Base-by-base conservation (phyloP, 2,329 filamentous ascomycete genomes). In the Alternaria arborescens region DNA sequence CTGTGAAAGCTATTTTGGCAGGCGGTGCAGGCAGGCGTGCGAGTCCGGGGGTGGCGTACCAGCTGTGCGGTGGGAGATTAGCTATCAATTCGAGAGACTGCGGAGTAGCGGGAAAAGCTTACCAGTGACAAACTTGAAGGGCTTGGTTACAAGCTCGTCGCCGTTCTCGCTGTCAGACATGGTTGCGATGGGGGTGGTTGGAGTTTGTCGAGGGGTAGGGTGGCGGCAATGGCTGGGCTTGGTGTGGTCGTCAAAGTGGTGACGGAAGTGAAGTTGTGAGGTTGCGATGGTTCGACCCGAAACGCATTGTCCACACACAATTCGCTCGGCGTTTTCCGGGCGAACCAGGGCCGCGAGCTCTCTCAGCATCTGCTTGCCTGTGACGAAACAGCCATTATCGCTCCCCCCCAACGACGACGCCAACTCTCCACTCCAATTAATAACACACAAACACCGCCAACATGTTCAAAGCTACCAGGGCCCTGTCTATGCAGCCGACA, bases 111-210 rank as follows among this genome's bases (percentile, higher is more conserved):
- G 67, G 55, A 53, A 61, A 46, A 47, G 82, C 92, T 82, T 88
- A 97, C 94, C 94, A 85, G 94, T 98, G 79, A 98, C 95, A 86
- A 98, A 98, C 91, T 99, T 99, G 91, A 99, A 99, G 83, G 96
- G 96, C 90, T 97, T 99, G 85, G 94, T 97, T 82, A 97, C 91
- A 79, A 88, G 86, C 78, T 92, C 90, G 79, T 92, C 92, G 68
- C 69, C 70, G 52, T 63, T 64, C 79, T 92, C 92, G 68, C 71
- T 72, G 84, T 96, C 92, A 81, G 93, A 91, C 94, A 99, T 99
- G 76, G 84, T 94, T 87, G 82, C 83, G 78, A 80, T 52, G 79
- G 76, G 60, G 32, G 60, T 61, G 34, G 66, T 53, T 30, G 10
- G 11, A 30, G 60, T 57, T 57, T 32, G 42, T 58, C 53, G 65